Base-by-base conservation (phyloP, 2,329 filamentous ascomycete species). In the Colletotrichum sansevieriae region DNA sequence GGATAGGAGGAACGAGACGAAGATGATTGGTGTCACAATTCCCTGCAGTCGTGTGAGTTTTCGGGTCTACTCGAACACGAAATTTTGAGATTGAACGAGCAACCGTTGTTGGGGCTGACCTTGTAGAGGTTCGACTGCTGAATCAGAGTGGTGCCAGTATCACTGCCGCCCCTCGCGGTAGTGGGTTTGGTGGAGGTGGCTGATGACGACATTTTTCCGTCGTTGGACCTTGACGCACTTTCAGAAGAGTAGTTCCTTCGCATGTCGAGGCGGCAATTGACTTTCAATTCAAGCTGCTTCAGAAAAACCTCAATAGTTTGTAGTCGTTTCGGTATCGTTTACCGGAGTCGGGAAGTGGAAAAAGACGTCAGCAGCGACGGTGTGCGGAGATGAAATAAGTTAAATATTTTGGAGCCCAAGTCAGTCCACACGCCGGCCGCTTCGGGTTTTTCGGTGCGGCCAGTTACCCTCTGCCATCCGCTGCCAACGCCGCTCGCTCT, bases 1-100 rank as follows among this genome's bases (percentile, higher is more conserved):
- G 2, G 90, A 92, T 71, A 92, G 52, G 47, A 93, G 76, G 78
- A 92, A 92, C 22, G 88, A 86, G 58, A 88, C 81, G 76, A 92
- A 87, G 71, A 88, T 83, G 70, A 92, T 72, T 8, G 91, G 90
- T 0, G 89, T 90, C 78, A 91, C 82, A 72, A 92, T 72, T 20
- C 82, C 63, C 83, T 86, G 65, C 7, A 4, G 8, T 9, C 4
- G 6, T 51, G 66, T 61, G 43, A 60, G 49, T 43, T 39, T 13
- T 20, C 12, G 20, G 10, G 20, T 33, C 20, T n/a, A 46, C 33
- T 12, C 11, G 10, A 43, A 37, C 11, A 39, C 37, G 4, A 3
- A 1, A 15, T 15, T 3, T 39, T 29, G 29, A 29, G 29, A 29
- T 29, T 29, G 29, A 29, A 29, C 29, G 29, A 29, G 29, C 29